phyloP scores from a whole-genome alignment of 1,284 basidiomycete species.

The Schizophyllum amplum region DNA sequence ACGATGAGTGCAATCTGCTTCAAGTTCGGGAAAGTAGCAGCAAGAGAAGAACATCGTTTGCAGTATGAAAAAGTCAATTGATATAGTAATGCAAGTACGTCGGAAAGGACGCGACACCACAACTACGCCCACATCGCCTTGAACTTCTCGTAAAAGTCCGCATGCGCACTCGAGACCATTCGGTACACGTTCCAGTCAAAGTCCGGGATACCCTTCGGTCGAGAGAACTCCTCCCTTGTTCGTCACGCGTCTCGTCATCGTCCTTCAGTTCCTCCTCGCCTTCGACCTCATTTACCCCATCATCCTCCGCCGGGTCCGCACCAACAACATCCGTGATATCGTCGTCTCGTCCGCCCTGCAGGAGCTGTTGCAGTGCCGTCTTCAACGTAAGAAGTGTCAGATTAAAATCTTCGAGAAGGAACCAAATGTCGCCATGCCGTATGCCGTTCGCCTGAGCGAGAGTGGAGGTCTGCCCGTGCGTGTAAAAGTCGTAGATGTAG shows the following conservation, averaged over 20 bases:
- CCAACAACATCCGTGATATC: constrained; percentile 12
- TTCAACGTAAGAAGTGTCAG: constrained; percentile 41
- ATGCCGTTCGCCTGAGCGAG: constrained; percentile 48
- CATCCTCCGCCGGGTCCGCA: constrained; percentile 14
- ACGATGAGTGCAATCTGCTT: too few relatives aligned
- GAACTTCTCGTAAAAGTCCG: constrained; percentile 49
- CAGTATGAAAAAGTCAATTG: too few relatives aligned
- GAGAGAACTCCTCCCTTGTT: constrained; percentile 10
- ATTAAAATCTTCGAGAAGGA: constrained; percentile 47
- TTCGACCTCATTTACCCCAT: constrained; percentile 20
- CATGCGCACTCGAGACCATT: constrained; percentile 33
- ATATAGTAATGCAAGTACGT: too few relatives aligned
- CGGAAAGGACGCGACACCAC: background rate
- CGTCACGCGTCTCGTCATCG: constrained; percentile 14
- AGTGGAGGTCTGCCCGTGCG: constrained; percentile 46
- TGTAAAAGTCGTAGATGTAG: constrained; percentile 60
- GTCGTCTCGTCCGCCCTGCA: constrained; percentile 18
- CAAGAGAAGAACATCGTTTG: too few relatives aligned
- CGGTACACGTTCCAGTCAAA: constrained; percentile 51
- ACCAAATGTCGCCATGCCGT: constrained; percentile 54
- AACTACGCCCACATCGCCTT: constrained; percentile 39
- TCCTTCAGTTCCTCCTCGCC: constrained; percentile 22
- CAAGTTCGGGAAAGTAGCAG: too few relatives aligned
- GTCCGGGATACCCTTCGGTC: constrained; percentile 30
- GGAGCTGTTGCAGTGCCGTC: constrained; percentile 35